Conservation (phyloP, 352 stramenopile genomes). For the Pythium phragmitis region DNA sequence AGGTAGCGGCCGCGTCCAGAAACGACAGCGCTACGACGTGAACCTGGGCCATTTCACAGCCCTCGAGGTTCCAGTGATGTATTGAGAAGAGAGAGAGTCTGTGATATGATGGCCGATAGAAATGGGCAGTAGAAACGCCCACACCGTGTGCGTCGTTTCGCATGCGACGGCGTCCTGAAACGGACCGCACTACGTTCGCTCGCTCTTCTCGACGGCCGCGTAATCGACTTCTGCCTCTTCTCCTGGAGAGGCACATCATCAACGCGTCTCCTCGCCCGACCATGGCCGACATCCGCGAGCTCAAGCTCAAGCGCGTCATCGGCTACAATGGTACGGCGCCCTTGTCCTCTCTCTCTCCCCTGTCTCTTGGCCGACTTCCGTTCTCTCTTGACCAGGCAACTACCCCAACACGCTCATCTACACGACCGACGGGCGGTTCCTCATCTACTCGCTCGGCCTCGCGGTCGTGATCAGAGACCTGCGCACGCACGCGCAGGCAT, state of each 20-base stretch:
- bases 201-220: background rate
- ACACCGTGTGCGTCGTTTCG: slow-evolving; percentile 10
- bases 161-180: background rate
- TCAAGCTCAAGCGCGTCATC: slow-evolving; percentile 76
- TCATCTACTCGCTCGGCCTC: slow-evolving; percentile 87
- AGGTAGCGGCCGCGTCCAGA: no score
- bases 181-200: background rate
- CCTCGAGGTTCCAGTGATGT: no score
- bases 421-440: slow-evolving; percentile 73
- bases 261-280: background rate
- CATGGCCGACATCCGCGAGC: slow-evolving; percentile 72
- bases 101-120: background rate
- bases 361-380: background rate
- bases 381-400: slow-evolving; percentile 26
- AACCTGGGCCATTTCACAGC: no score
- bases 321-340: slow-evolving; percentile 68
- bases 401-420: slow-evolving; percentile 71
- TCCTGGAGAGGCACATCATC: no score
- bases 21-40: no score
- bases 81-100: no score
- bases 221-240: background rate
- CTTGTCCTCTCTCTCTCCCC: no score
- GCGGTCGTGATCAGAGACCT: slow-evolving; percentile 86
- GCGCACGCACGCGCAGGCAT: slow-evolving; percentile 73
- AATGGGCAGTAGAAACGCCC: background rate